These are phyloP conservation scores for Phialophora macrospora DNA, from an alignment of 2,329 filamentous ascomycete species.

Conservation along the genomic window DNA sequence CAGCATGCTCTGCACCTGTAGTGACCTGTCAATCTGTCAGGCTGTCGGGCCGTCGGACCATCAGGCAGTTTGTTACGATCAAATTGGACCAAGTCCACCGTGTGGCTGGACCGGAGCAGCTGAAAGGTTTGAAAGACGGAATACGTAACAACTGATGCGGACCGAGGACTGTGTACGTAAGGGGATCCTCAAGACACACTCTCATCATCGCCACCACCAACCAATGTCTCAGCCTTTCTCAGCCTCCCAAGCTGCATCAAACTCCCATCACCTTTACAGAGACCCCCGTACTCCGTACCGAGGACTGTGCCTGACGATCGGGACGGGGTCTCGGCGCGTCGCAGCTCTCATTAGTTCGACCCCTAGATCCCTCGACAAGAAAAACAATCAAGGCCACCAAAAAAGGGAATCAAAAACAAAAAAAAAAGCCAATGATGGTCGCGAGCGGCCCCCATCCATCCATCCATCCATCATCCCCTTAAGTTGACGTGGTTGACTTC, in stretches of 20 bases:
- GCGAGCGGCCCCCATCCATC: background rate
- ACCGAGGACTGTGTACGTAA: background rate
- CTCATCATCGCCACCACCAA: background rate
- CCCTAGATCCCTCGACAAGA: background rate
- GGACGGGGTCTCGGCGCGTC: background rate
- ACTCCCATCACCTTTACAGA: background rate
- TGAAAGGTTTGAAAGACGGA: too few relatives aligned
- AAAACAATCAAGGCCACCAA: too few relatives aligned
- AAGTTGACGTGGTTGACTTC: background rate
- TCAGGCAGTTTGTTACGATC: too few relatives aligned
- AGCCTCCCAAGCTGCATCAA: background rate
- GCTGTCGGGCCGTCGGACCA: too few relatives aligned
- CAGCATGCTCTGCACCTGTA: too few relatives aligned
- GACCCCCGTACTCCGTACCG: too few relatives aligned
- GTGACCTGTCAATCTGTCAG: too few relatives aligned
- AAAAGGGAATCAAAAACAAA: background rate
- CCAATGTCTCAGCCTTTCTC: constrained; percentile 13
- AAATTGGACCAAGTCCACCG: too few relatives aligned
- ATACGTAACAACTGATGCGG: background rate
- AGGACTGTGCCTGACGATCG: background rate
- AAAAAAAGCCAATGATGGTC: background rate
- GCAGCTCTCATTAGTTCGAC: background rate
- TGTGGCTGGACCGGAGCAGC: too few relatives aligned
- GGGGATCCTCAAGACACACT: constrained; percentile 2
- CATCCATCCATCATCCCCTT: background rate